A percentile compares a stretch with the other conserved stretches of the same genome.
Conservation (phyloP, 768 basidiomycete genomes). For the Gymnopilus dilepis region DNA sequence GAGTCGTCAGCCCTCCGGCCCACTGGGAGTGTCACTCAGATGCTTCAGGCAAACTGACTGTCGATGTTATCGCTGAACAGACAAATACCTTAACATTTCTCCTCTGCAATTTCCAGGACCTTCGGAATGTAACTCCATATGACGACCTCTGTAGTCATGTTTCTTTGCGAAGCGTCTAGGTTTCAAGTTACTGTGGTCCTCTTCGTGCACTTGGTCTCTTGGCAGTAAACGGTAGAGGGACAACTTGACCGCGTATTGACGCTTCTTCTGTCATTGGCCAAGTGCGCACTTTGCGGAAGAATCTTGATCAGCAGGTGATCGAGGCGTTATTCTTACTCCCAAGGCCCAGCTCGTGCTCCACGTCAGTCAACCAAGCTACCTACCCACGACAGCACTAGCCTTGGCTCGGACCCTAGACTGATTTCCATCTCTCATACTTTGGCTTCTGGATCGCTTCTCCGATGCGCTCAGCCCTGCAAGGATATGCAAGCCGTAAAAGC, state of each 20-base stretch:
- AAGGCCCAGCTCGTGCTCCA: neutral
- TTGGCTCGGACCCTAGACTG: neutral
- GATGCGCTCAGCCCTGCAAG: no score
- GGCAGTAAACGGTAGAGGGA: neutral
- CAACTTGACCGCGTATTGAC: neutral
- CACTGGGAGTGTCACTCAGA: no score
- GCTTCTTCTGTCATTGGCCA: neutral
- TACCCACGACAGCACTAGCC: neutral
- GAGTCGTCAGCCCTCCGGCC: no score
- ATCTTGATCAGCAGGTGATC: neutral
- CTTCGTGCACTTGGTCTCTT: neutral
- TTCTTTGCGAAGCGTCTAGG: no score
- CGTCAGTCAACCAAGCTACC: neutral
- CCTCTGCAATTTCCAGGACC: no score
- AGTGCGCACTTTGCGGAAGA: neutral
- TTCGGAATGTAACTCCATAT: no score
- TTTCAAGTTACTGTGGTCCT: no score
- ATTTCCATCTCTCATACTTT: neutral
- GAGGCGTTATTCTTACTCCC: neutral
- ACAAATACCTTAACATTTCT: no score
- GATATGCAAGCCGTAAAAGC: neutral
- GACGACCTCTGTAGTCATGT: no score
- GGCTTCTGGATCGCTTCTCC: neutral
- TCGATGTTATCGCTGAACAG: no score
- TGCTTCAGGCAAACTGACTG: no score